These are phyloP conservation scores for Collybiopsis confluens DNA, from an alignment of 768 basidiomycete species.

Conservation along the genomic window DNA sequence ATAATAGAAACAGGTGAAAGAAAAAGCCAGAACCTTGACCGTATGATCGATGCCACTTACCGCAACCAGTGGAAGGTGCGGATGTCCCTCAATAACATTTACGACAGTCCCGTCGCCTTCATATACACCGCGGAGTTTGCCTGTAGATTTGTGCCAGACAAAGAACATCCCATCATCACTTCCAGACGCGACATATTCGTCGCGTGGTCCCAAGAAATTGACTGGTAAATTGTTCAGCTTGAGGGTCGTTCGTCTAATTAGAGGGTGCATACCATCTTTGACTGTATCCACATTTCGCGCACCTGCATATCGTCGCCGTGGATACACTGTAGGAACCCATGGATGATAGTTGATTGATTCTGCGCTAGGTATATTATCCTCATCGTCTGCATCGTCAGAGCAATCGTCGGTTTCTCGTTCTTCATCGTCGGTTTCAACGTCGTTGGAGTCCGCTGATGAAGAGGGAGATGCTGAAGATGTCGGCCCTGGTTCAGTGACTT, in stretches of 20 bases:
- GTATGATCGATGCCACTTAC: slow-evolving; percentile 85
- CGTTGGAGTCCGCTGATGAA: slow-evolving; percentile 3
- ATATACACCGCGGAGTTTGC: slow-evolving; percentile 65
- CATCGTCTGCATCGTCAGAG: slow-evolving; percentile 28
- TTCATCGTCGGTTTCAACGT: slow-evolving; percentile 26
- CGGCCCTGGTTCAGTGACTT: slow-evolving; percentile 16
- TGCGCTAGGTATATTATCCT: slow-evolving; percentile 21
- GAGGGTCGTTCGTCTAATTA: neutral
- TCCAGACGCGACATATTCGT: slow-evolving; percentile 78
- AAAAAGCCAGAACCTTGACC: slow-evolving; percentile 56
- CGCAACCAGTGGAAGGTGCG: slow-evolving; percentile 75
- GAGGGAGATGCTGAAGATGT: neutral
- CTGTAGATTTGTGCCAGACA: slow-evolving; percentile 73
- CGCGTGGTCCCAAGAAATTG: slow-evolving; percentile 76
- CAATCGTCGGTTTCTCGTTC: slow-evolving; percentile 27
- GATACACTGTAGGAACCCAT: slow-evolving; percentile 53
- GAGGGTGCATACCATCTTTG: slow-evolving; percentile 67
- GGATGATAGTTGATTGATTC: slow-evolving; percentile 22
- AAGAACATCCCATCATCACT: slow-evolving; percentile 89
- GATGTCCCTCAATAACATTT: slow-evolving; percentile 84
- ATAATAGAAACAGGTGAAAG: neutral
- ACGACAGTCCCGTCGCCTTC: slow-evolving; percentile 82
- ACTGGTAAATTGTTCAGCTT: slow-evolving; percentile 41
- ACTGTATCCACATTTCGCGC: slow-evolving; percentile 78
- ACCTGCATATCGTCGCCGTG: slow-evolving; percentile 61